These are phyloP conservation scores for Penicillium angulare DNA, from an alignment of 495 filamentous ascomycete species.

Conservation along the genomic window DNA sequence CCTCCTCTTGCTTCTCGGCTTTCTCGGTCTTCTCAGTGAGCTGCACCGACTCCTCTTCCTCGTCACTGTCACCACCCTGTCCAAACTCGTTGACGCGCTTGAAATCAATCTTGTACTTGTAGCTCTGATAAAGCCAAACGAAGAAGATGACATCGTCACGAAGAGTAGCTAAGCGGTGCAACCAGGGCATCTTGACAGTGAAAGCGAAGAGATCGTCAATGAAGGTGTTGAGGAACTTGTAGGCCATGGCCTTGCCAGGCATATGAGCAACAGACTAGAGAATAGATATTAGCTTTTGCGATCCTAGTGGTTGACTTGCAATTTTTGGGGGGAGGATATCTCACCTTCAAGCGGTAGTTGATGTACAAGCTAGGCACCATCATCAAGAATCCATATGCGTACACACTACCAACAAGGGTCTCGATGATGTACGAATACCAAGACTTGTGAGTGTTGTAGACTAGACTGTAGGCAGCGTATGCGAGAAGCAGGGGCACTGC, in stretches of 20 bases:
- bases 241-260: slow-evolving; percentile 93
- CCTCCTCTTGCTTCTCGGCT: slow-evolving; percentile 42
- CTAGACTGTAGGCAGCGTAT: slow-evolving; percentile 84
- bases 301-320: neutral
- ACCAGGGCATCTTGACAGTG: slow-evolving; percentile 97
- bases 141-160: slow-evolving; percentile 98
- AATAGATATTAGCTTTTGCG: slow-evolving; percentile 13
- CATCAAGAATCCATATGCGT: slow-evolving; percentile 98
- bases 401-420: slow-evolving; percentile 92
- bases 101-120: slow-evolving; percentile 89
- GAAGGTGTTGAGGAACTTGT: slow-evolving; percentile 87
- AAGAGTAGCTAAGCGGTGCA: slow-evolving; percentile 92
- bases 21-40: slow-evolving; percentile 45
- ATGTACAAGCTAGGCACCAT: slow-evolving; percentile 98
- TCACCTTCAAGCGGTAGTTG: slow-evolving; percentile 89
- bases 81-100: slow-evolving; percentile 96
- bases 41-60: slow-evolving; percentile 52
- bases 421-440: slow-evolving; percentile 95
- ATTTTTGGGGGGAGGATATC: slow-evolving; percentile 4
- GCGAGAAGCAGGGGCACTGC: slow-evolving; percentile 86
- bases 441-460: slow-evolving; percentile 95
- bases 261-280: slow-evolving; percentile 87
- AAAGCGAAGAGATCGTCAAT: slow-evolving; percentile 92
- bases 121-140: slow-evolving; percentile 94
- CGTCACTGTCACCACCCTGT: slow-evolving; percentile 88